These are phyloP conservation scores for Ligustrum vulgare DNA, from an alignment of 257 asterid genomes.

Conservation along the genomic window DNA sequence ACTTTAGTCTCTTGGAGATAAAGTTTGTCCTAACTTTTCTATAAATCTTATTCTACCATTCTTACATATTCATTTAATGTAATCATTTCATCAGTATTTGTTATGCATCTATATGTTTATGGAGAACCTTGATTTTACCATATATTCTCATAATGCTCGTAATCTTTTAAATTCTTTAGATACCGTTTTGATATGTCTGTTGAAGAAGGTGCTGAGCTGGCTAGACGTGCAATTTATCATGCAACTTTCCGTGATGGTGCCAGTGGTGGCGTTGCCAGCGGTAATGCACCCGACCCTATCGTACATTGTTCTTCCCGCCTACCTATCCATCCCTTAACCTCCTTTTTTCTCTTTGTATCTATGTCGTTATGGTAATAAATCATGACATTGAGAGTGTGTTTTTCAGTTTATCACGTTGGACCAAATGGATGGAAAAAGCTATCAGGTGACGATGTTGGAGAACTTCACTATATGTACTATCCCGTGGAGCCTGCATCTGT, in stretches of 20 bases:
- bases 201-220: slow-evolving; percentile 86
- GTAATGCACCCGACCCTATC: slow-evolving; percentile 31
- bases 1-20: not conserved
- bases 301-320: not conserved
- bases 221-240: slow-evolving; percentile 83
- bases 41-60: not conserved
- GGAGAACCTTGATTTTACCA: not conserved
- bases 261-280: slow-evolving; percentile 91
- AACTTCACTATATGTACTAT: slow-evolving; percentile 69
- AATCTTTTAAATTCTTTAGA: not conserved
- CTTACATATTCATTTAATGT: not conserved
- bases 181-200: slow-evolving; percentile 69
- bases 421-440: slow-evolving; percentile 88
- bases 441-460: slow-evolving; percentile 93
- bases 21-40: not conserved
- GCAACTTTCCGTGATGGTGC: slow-evolving; percentile 95
- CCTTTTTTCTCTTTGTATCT: not conserved
- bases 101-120: not conserved
- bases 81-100: not conserved
- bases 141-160: slow-evolving; percentile 9
- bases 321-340: not conserved
- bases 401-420: slow-evolving; percentile 80
- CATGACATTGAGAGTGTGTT: slow-evolving; percentile 13
- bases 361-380: not conserved
- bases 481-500: slow-evolving; percentile 68